phyloP scores from a whole-genome alignment of 2,329 filamentous ascomycete genomes.

The Leptographium flavum region DNA sequence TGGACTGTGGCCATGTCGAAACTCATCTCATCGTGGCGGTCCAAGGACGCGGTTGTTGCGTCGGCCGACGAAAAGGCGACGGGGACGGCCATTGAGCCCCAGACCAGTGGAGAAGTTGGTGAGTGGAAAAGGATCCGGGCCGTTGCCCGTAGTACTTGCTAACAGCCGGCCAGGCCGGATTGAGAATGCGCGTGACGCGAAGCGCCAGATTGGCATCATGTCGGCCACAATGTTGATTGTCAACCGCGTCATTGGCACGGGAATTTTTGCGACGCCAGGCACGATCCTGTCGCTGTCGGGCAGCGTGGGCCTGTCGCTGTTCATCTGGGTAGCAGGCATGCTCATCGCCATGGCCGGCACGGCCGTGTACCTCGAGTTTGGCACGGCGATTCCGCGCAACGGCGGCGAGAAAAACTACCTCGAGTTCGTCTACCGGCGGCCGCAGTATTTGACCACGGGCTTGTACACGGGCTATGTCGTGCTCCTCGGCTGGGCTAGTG shows the following conservation, averaged over 20 bases:
- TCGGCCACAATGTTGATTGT: conserved; percentile 46
- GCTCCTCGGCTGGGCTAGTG: conserved; percentile 49
- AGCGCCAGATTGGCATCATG: conserved; percentile 39
- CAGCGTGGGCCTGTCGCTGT: conserved; percentile 45
- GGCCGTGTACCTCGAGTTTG: conserved; percentile 52
- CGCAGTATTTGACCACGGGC: conserved; percentile 45
- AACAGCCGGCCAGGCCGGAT: conserved; percentile 17
- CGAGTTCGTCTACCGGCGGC: conserved; percentile 47
- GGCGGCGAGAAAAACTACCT: conserved; percentile 56
- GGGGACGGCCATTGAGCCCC: not conserved
- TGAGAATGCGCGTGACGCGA: conserved; percentile 28
- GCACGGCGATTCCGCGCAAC: conserved; percentile 48
- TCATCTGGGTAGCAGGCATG: conserved; percentile 50
- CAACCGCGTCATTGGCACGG: conserved; percentile 52
- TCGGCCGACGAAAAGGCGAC: not conserved
- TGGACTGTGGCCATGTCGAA: not conserved
- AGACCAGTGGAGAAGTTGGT: not conserved
- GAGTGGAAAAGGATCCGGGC: too few species aligned
- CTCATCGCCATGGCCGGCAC: conserved; percentile 47
- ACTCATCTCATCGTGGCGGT: not conserved
- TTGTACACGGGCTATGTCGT: conserved; percentile 48
- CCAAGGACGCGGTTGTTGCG: not conserved
- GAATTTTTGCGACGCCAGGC: conserved; percentile 51
- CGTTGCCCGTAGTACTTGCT: too few species aligned
- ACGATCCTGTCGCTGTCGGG: conserved; percentile 42